A percentile compares a stretch with the other conserved stretches of the same genome.
These are phyloP conservation scores for Phialophora macrospora DNA, from an alignment of 2,329 filamentous ascomycete species.

Conservation along the genomic window DNA sequence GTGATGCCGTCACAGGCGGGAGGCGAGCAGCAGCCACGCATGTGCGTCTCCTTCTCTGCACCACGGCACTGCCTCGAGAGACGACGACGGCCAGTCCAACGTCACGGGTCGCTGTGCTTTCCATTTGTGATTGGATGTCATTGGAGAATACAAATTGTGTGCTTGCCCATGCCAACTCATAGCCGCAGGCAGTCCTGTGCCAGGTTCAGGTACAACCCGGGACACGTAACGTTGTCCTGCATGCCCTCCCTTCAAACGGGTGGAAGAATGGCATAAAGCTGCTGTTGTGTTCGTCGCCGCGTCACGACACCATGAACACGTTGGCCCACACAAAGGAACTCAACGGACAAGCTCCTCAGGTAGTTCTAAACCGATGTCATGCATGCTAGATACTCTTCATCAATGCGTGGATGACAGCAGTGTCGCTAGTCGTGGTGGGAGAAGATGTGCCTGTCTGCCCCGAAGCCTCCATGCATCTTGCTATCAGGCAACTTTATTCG, in stretches of 20 bases:
- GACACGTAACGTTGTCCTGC: not conserved
- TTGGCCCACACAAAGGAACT: not conserved
- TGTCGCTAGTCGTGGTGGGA: slow-evolving; percentile 34
- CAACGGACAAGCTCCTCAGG: slow-evolving; percentile 8
- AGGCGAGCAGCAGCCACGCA: not conserved
- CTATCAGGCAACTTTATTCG: slow-evolving; percentile 28
- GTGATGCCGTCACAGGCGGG: slow-evolving; percentile 13
- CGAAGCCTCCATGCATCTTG: slow-evolving; percentile 9
- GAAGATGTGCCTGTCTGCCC: slow-evolving; percentile 29
- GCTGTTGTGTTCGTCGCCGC: slow-evolving; percentile 15
- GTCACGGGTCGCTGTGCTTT: not conserved
- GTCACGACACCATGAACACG: slow-evolving; percentile 12
- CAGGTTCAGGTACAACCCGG: not conserved
- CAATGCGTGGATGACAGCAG: slow-evolving; percentile 24
- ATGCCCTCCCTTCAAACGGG: not conserved
- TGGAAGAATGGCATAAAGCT: slow-evolving; percentile 5
- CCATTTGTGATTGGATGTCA: not conserved
- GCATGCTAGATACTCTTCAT: slow-evolving; percentile 28
- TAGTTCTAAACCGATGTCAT: slow-evolving; percentile 29
- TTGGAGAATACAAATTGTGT: not conserved
- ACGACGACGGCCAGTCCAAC: slow-evolving; percentile 9
- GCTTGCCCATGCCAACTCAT: not conserved
- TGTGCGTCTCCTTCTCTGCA: not conserved
- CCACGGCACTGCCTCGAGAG: slow-evolving; percentile 1
- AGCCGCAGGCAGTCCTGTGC: not conserved